phyloP scores from a whole-genome alignment of 2,329 filamentous ascomycete species.

The Monosporascus cannonballus region DNA sequence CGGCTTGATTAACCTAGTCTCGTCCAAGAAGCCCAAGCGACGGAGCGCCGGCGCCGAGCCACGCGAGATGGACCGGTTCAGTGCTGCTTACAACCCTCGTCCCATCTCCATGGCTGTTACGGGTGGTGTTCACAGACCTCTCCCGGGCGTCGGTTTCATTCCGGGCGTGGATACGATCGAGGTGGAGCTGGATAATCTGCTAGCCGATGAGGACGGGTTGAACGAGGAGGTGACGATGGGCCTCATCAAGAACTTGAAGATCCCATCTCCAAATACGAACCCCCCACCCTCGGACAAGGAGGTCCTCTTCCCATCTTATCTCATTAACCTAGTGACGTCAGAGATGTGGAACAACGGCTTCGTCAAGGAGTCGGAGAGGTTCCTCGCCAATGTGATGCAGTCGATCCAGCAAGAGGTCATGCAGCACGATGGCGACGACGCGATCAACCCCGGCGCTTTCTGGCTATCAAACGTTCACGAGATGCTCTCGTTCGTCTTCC shows the following conservation, averaged over 20 bases:
- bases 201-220: conserved; percentile 90
- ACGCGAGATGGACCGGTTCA: conserved; percentile 83
- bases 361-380: conserved; percentile 97
- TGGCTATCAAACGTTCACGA: conserved; percentile 99
- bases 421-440: conserved; percentile 96
- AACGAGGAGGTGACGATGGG: conserved; percentile 98
- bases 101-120: conserved; percentile 93
- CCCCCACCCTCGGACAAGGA: conserved; percentile 96
- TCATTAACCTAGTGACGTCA: conserved; percentile 97
- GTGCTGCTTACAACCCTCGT: conserved; percentile 84
- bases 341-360: conserved; percentile 99
- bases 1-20: conserved; percentile 92
- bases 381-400: conserved; percentile 99
- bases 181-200: conserved; percentile 85
- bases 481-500: conserved; percentile 98
- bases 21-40: conserved; percentile 94
- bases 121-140: conserved; percentile 60
- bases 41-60: conserved; percentile 84
- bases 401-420: conserved; percentile 99
- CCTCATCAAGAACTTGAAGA: conserved; percentile 93
- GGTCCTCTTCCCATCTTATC: conserved; percentile 94
- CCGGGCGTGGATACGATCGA: conserved; percentile 86
- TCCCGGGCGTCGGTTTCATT: conserved; percentile 67
- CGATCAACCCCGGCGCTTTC: conserved; percentile 94
- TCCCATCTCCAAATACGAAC: conserved; percentile 78